Evolutionary conservation across 1,284 basidiomycete species (phyloP).

Genomic region (Apiotrichum veenhuisii): DNA sequence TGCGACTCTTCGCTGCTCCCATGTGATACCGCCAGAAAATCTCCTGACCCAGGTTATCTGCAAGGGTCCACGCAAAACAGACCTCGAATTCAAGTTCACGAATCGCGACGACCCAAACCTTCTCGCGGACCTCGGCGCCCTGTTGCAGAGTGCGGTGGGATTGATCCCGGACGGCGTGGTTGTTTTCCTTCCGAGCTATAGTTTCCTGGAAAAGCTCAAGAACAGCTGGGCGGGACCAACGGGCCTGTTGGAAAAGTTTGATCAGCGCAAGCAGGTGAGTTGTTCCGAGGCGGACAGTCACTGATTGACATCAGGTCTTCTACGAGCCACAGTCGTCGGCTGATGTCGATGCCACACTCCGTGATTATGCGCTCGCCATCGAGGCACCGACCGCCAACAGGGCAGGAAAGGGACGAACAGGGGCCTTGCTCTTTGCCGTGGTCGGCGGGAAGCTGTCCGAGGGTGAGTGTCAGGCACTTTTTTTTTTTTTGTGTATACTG

Average conservation of each 20-base stretch:
- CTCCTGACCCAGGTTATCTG: slow-evolving; percentile 73
- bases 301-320: slow-evolving; percentile 62
- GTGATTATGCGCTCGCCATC: slow-evolving; percentile 65
- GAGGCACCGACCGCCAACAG: slow-evolving; percentile 4
- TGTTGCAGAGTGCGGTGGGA: slow-evolving; percentile 71
- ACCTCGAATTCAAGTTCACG: slow-evolving; percentile 78
- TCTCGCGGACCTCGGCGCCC: slow-evolving; percentile 77
- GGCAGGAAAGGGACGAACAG: slow-evolving; percentile 3
- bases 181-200: slow-evolving; percentile 91
- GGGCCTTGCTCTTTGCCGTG: slow-evolving; percentile 64
- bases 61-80: slow-evolving; percentile 70
- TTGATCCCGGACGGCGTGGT: slow-evolving; percentile 84
- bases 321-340: slow-evolving; percentile 76
- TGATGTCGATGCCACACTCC: slow-evolving; percentile 72
- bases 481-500: not conserved
- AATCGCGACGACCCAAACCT: slow-evolving; percentile 65
- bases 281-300: slow-evolving; percentile 42
- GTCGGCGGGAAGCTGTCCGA: slow-evolving; percentile 96
- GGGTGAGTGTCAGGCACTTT: slow-evolving; percentile 47
- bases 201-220: slow-evolving; percentile 68
- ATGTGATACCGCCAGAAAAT: slow-evolving; percentile 81
- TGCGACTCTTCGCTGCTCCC: slow-evolving; percentile 81
- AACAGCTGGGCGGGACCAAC: slow-evolving; percentile 61
- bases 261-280: slow-evolving; percentile 65
- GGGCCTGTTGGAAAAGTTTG: slow-evolving; percentile 62